Evolutionary conservation across 2,329 filamentous ascomycete species (phyloP), one percentile per base, ranked within the genome.

Genomic region (Juglanconis sp.): DNA sequence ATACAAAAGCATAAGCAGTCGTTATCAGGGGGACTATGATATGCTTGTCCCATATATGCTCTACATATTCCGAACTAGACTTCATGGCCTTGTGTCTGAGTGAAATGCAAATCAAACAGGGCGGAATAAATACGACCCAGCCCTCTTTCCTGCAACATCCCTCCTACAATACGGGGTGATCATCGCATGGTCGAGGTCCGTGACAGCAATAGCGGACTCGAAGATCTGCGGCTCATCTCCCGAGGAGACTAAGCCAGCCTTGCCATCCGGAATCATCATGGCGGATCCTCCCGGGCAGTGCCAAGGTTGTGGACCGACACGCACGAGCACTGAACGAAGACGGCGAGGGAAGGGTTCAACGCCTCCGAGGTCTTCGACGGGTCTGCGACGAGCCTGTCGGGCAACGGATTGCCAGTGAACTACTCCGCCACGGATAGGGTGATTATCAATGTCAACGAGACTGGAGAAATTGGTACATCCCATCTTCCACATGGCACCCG

Each of bases 361-460:
- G 75, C 68, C 63, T 81, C 78, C 1, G 71, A 78, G 10, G 69
- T 82, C 56, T 81, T 81, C 62, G 78, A 83, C 62, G 80, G 81
- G n/a, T 78, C 73, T 56, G 75, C 72, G 1, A 72, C 70, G 7
- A 78, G 75, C 17, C 71, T 82, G 65, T 73, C 73, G 4, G 78
- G 79, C 1, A 76, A 84, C 51, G 81, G 81, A 5, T 68, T 61
- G 11, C n/a, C 24, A 4, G 38, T 57, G 30, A 46, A 57, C n/a
- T 46, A 51, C 36, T 44, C 47, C 4, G 56, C 40, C n/a, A 35
- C 56, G 9, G 56, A 57, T 36, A 35, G 40, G 10, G 49, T 57
- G 13, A 42, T 57, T 3, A 13, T 38, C 17, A 46, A 36, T 36
- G 44, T 46, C 5, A 50, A 50, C n/a, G 46, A 47, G n/a, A 17